These are phyloP conservation scores for Selaginella tamariscina DNA, from an alignment of 75 land plant species.

Conservation along the genomic window DNA sequence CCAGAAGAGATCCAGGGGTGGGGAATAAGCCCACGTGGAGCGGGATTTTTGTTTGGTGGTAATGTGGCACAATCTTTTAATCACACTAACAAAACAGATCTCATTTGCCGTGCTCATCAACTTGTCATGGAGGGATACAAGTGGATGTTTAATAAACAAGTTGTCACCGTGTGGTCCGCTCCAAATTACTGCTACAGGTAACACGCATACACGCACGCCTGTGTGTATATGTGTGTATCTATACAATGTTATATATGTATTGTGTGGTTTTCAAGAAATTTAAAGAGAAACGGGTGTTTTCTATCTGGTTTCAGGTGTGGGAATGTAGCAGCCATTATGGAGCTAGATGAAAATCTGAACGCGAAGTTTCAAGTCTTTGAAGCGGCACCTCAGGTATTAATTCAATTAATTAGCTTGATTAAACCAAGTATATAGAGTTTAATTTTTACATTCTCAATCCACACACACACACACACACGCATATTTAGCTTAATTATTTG, in stretches of 20 bases:
- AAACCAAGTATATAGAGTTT: no score
- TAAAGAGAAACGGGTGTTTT: no score
- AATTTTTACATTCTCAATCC: no score
- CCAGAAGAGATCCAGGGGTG: constrained; percentile 98
- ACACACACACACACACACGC: no score
- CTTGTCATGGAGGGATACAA: constrained; percentile 99
- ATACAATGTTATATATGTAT: no score
- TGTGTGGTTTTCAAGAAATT: no score
- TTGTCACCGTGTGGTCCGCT: constrained; percentile 99
- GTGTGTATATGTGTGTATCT: no score
- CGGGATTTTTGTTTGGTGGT: constrained; percentile 93
- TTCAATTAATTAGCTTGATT: neutral
- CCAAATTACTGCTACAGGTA: constrained; percentile 99
- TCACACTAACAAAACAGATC: constrained; percentile 79
- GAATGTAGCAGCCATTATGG: constrained; percentile 97
- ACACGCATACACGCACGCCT: no score
- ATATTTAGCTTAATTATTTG: neutral
- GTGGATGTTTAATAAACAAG: constrained; percentile 96
- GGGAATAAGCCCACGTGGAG: constrained; percentile 98
- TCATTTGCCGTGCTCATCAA: constrained; percentile 97
- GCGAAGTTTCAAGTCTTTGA: constrained; percentile 94
- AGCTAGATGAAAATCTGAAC: constrained; percentile 81
- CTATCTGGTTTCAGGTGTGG: constrained; percentile 87
- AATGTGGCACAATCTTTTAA: constrained; percentile 76
- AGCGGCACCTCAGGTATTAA: constrained; percentile 83